Conservation (phyloP, 1,139 yeast genomes). For the Blastobotrys petasosporus region DNA sequence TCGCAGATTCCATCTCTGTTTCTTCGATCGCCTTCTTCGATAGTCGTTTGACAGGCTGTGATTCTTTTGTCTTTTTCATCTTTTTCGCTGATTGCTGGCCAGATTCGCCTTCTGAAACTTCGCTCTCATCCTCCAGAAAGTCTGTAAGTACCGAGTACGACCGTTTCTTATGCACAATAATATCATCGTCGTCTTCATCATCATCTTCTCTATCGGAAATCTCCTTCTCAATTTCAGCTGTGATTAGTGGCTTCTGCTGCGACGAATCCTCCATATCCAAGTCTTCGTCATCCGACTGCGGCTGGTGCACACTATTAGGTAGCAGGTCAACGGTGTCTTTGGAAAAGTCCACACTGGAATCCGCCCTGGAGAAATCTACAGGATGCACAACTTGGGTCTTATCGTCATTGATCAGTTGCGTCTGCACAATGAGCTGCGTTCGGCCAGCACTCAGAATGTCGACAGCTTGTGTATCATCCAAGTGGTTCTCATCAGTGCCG, state of each 20-base stretch:
- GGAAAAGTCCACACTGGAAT: not conserved
- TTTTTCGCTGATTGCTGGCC: not conserved
- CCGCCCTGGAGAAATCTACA: not conserved
- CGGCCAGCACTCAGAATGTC: not conserved
- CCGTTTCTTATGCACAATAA: constrained; percentile 5
- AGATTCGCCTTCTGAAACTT: not conserved
- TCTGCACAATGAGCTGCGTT: not conserved
- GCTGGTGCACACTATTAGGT: not conserved
- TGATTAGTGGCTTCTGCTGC: not conserved
- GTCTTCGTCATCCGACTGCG: not conserved
- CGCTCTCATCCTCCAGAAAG: constrained; percentile 3
- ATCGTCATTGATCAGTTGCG: not conserved
- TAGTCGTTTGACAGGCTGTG: constrained; percentile 2
- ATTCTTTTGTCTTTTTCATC: not conserved
- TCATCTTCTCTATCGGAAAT: not conserved
- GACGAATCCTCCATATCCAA: not conserved
- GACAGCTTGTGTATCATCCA: not conserved
- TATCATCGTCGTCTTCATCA: constrained; percentile 6
- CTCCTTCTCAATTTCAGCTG: not conserved
- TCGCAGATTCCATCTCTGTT: constrained; percentile 29
- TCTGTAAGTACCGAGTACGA: constrained; percentile 1
- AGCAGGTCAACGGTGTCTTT: constrained; percentile 5
- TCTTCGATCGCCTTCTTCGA: constrained; percentile 30
- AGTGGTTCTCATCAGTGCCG: no score
- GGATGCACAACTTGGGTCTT: not conserved